A percentile compares a stretch with the other conserved stretches of the same genome.
Evolutionary conservation across 257 asterid species (phyloP).

Genomic region (Schizonepeta tenuifolia): DNA sequence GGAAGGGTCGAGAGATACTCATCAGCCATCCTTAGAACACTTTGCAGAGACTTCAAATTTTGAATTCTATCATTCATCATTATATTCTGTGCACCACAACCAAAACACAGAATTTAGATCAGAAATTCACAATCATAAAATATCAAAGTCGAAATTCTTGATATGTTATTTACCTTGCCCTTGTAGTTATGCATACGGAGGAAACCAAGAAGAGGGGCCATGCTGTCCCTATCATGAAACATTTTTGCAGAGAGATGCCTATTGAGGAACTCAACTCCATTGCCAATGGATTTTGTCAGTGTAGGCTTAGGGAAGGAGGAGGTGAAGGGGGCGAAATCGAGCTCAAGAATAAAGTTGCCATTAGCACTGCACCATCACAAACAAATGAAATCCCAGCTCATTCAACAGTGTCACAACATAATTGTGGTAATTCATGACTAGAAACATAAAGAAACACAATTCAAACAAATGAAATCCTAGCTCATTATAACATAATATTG

Average conservation of each 20-base stretch:
- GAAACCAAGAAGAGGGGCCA: constrained; percentile 93
- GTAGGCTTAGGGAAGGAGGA: constrained; percentile 91
- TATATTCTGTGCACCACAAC: constrained; percentile 55
- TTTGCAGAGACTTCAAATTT: constrained; percentile 65
- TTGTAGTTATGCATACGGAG: constrained; percentile 76
- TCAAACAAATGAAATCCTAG: background rate
- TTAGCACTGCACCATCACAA: constrained; percentile 55
- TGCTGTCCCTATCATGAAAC: constrained; percentile 94
- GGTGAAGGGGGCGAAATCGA: constrained; percentile 94
- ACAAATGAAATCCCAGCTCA: background rate
- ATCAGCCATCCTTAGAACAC: constrained; percentile 86
- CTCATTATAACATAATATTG: background rate
- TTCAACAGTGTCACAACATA: background rate
- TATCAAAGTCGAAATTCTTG: background rate
- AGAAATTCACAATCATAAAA: too few relatives aligned
- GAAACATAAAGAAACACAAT: background rate
- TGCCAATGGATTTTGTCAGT: constrained; percentile 91
- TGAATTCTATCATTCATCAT: constrained; percentile 78
- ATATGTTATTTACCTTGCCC: constrained; percentile 58
- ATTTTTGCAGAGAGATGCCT: constrained; percentile 94
- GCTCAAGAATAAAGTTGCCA: constrained; percentile 87
- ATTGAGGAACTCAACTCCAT: constrained; percentile 97
- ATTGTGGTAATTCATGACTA: background rate
- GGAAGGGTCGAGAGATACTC: constrained; percentile 79
- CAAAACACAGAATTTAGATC: background rate